A percentile compares a stretch with the other conserved stretches of the same genome.
Conservation (phyloP, 202 grass and related monocot genomes). For the Thinopyrum obtusiflorum region DNA sequence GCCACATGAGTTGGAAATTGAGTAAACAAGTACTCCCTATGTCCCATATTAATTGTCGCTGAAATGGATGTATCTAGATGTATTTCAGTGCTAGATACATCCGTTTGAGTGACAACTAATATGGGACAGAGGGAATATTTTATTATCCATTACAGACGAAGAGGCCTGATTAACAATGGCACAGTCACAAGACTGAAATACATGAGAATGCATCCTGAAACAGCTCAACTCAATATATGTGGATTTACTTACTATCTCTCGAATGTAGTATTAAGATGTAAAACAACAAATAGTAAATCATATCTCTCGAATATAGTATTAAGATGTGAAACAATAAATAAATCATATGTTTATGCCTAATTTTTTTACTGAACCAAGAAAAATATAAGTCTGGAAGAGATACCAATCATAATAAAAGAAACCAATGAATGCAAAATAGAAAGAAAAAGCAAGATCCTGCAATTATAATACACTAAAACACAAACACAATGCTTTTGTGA, state of each 20-base stretch:
- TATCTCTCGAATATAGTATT: neutral
- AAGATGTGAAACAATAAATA: neutral
- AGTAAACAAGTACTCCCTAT: neutral
- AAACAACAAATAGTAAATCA: neutral
- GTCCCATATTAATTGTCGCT: too few relatives aligned
- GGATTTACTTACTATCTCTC: neutral
- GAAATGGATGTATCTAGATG: too few relatives aligned
- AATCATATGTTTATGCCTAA: conserved; percentile 2
- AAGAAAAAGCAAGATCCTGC: neutral
- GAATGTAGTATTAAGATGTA: neutral
- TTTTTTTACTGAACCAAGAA: neutral
- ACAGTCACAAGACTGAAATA: neutral
- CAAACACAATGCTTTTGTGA: neutral
- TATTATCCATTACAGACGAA: conserved; percentile 2
- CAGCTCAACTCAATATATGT: neutral
- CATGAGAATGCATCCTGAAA: conserved; percentile 3
- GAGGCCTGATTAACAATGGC: neutral
- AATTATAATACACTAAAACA: neutral
- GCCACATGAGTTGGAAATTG: neutral
- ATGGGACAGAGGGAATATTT: neutral
- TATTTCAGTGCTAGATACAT: too few relatives aligned
- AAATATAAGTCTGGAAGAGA: neutral
- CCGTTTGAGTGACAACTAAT: too few relatives aligned
- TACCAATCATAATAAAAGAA: conserved; percentile 7
- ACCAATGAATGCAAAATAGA: neutral